phyloP scores from a whole-genome alignment of 805 yeast species.

The Sungouiella blattae region DNA sequence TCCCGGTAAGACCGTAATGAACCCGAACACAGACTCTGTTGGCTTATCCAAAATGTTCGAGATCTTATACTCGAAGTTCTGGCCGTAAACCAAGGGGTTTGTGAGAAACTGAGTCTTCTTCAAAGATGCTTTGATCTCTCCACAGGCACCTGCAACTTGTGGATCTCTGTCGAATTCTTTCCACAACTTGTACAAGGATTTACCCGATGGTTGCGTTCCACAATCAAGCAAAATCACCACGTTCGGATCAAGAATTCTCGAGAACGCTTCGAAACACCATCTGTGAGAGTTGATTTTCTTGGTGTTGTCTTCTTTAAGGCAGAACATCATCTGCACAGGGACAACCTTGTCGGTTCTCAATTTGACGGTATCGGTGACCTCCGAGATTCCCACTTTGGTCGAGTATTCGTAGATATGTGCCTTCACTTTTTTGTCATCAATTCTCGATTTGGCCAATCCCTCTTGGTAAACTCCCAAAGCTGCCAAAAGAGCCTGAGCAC shows the following conservation, averaged over 20 bases:
- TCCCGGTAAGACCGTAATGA: conserved; percentile 64
- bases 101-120: conserved; percentile 44
- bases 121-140: conserved; percentile 63
- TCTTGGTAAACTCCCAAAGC: conserved; percentile 66
- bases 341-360: conserved; percentile 52
- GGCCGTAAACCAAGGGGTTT: conserved; percentile 63
- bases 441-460: conserved; percentile 57
- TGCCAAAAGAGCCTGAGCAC: conserved; percentile 60
- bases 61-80: conserved; percentile 64
- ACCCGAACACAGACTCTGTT: conserved; percentile 61
- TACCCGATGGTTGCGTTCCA: conserved; percentile 60
- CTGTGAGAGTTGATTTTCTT: conserved; percentile 66
- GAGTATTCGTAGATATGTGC: conserved; percentile 69
- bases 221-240: conserved; percentile 58
- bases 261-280: conserved; percentile 66
- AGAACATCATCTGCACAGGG: conserved; percentile 60
- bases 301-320: conserved; percentile 59
- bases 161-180: conserved; percentile 57
- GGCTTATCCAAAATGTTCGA: conserved; percentile 68
- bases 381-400: conserved; percentile 49
- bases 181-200: conserved; percentile 58
- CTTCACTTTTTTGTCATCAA: conserved; percentile 57
- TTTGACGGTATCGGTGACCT: conserved; percentile 52
- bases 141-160: conserved; percentile 67
- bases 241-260: conserved; percentile 55